Conservation (phyloP, 257 asterid genomes). For the Osmanthus fragrans region DNA sequence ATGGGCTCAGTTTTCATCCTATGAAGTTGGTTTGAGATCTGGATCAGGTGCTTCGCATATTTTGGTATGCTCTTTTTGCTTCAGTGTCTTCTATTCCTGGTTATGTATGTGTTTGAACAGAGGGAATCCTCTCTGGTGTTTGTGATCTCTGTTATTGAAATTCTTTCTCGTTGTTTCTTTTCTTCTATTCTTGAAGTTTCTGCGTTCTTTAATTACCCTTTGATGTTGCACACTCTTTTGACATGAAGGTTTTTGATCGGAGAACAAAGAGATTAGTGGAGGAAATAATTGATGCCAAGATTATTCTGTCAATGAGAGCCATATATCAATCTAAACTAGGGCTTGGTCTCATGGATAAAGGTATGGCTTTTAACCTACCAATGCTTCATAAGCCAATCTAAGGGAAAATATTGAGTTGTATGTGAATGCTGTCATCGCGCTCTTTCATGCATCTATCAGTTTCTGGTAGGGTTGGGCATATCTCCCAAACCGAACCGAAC, state of each 20-base stretch:
- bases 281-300: slow-evolving; percentile 92
- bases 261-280: slow-evolving; percentile 86
- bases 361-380: slow-evolving; percentile 38
- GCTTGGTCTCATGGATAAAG: slow-evolving; percentile 91
- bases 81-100: slow-evolving; percentile 1
- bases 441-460: slow-evolving; percentile 15
- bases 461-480: too few relatives aligned
- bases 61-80: slow-evolving; percentile 56
- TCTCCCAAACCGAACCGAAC: too few relatives aligned
- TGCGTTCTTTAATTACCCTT: slow-evolving; percentile 7
- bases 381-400: slow-evolving; percentile 17
- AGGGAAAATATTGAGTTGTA: slow-evolving; percentile 10
- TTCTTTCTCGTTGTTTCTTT: slow-evolving; percentile 3
- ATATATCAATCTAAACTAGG: slow-evolving; percentile 92
- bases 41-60: slow-evolving; percentile 92
- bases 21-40: slow-evolving; percentile 95
- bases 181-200: not conserved
- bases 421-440: slow-evolving; percentile 5
- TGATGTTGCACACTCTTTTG: slow-evolving; percentile 17
- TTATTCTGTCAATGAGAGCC: slow-evolving; percentile 93
- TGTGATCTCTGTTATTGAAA: not conserved
- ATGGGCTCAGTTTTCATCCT: slow-evolving; percentile 94
- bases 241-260: slow-evolving; percentile 83
- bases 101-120: slow-evolving; percentile 11
- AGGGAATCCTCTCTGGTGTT: slow-evolving; percentile 4